Base-by-base conservation (phyloP, 129 eudicot species). In the Tagetes patula region DNA sequence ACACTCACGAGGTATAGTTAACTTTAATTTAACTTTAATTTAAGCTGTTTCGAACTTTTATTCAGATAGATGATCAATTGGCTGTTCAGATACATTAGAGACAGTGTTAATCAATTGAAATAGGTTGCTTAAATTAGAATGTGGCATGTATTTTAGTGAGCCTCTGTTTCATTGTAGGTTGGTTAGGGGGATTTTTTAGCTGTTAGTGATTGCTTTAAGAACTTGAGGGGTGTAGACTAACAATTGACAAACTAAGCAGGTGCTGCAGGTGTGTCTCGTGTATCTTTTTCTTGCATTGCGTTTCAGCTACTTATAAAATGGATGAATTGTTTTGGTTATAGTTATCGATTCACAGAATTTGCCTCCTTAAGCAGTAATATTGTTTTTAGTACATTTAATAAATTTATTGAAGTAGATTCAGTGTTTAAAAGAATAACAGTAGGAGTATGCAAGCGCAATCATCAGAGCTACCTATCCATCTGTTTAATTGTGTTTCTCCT, bases 1-100 rank as follows among this genome's bases (percentile, higher is more conserved):
- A 94, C 75, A 91, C 85, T 58, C 83, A 74, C 4, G 87, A 89
- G 92, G 97, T 94, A 86, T 36, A 30, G 8, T 36, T 60, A 62
- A 4, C 58, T 4, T 47, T 27, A 38, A 48, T 61, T 33, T 10
- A 49, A 9, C 39, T 45, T 64, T n/a, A 53, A 42, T 53, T 65
- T 52, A 14, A 42, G 64, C 63, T 63, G 43, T 36, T 53, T 20
- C 52, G 72, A 33, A 42, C 20, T 71, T 52, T 70, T 50, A 63
- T 45, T 52, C 11, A 41, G 31, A 41, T 39, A 13, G 60, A 68
- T 55, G 62, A 62, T 4, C 9, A 56, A 45, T 42, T 62, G 8
- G 45, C 38, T 49, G 49, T 8, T 73, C 14, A 34, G 77, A 48
- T 47, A 37, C 27, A 64, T 20, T 20, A 20, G 13, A 48, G 52